Evolutionary conservation across 1,139 yeast genomes (phyloP), one percentile per base, ranked within the genome.

Genomic region (Zygotorulaspora mrakii): DNA sequence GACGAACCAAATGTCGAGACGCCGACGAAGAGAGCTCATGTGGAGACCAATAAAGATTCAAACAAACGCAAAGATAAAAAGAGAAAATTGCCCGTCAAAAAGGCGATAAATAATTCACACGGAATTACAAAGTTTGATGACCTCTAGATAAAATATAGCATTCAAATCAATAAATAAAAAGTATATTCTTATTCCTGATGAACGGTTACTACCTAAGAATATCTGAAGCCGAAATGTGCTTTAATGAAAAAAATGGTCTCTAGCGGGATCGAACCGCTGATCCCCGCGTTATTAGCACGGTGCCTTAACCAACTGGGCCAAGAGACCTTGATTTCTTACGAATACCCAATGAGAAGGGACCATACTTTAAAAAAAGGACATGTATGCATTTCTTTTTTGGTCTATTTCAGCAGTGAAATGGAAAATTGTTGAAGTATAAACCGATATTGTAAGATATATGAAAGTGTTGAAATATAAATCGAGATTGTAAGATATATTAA

Each of bases 91-190:
- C 21, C 39, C 3, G 38, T 52, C 50, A 64, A 70, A 35, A 75
- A 74, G 45, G 55, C 67, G 51, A 79, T 73, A 46, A 69, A 66
- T 33, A 79, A 74, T 38, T 79, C 77, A 44, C 84, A 80, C 48
- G 89, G 91, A 0, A 82, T 83, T 40, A 69, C 75, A 30, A 72
- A 66, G 46, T 82, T 82, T 51, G 87, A 80, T n/a, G 87, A 72
- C 37, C 63, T 80, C 41, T 79, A 65, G n/a, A n/a, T n/a, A n/a
- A n/a, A n/a, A n/a, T n/a, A n/a, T n/a, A 27, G 17, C n/a, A 27
- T 11, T 27, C n/a, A n/a, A 12, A 27, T 28, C 20, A 14, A 28
- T 7, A 10, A n/a, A n/a, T n/a, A n/a, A n/a, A n/a, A n/a, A n/a
- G n/a, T n/a, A n/a, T n/a, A n/a, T n/a, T n/a, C n/a, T n/a, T n/a